These are phyloP conservation scores for Candida labiduridarum DNA, from an alignment of 1,139 yeast genomes.

Conservation along the genomic window DNA sequence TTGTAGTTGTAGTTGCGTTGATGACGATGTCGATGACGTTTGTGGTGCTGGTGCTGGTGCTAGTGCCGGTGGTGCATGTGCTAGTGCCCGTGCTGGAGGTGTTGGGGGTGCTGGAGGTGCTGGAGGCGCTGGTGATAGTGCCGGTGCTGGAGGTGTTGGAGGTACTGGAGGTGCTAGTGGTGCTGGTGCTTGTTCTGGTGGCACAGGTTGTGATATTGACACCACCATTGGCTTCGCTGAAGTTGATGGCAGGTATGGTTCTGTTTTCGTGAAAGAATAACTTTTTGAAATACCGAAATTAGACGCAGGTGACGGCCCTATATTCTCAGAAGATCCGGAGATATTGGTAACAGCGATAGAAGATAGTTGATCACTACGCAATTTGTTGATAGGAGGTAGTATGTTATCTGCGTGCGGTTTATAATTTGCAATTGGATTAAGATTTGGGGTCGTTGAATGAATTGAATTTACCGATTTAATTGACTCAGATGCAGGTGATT, in stretches of 20 bases:
- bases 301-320: not conserved
- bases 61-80: slow-evolving; percentile 1
- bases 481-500: not conserved
- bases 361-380: not conserved
- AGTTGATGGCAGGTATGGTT: not conserved
- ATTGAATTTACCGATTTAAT: not conserved
- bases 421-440: slow-evolving; percentile 3
- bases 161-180: not conserved
- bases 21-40: slow-evolving; percentile 5
- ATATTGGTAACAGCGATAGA: not conserved
- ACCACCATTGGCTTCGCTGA: not conserved
- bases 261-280: not conserved
- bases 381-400: slow-evolving; percentile 2
- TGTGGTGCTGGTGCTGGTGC: slow-evolving; percentile 1
- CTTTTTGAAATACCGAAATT: not conserved
- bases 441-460: not conserved
- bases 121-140: not conserved
- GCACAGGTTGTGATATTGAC: not conserved
- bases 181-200: not conserved
- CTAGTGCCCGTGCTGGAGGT: slow-evolving; percentile 6
- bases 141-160: not conserved
- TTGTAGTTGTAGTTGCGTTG: slow-evolving; percentile 3
- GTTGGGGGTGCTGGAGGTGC: slow-evolving; percentile 1
- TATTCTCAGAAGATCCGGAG: not conserved
- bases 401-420: not conserved